Conservation (phyloP, 768 basidiomycete species). For the Leucocoprinus leucothites region DNA sequence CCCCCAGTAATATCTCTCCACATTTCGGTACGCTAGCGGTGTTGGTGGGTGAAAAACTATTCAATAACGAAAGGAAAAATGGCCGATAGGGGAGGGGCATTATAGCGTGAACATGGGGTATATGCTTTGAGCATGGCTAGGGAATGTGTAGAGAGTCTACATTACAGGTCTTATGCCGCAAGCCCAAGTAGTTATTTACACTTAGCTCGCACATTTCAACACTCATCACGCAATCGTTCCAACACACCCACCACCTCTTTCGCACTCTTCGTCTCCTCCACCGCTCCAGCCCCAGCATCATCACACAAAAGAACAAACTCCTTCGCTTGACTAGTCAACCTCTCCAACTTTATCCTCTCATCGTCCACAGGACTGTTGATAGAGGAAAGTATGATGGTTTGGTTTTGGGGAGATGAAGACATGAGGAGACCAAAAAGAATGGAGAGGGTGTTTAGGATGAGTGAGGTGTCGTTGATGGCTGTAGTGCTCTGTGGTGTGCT, state of each 20-base stretch:
- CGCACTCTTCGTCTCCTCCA: conserved; percentile 29
- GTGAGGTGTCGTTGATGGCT: conserved; percentile 43
- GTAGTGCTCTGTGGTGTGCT: conserved; percentile 19
- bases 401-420: conserved; percentile 34
- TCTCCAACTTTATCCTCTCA: conserved; percentile 25
- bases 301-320: conserved; percentile 49
- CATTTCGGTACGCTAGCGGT: too few species aligned
- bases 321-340: conserved; percentile 40
- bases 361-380: conserved; percentile 17
- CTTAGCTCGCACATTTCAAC: too few species aligned
- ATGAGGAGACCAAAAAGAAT: conserved; percentile 66
- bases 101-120: too few species aligned
- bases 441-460: conserved; percentile 71
- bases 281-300: conserved; percentile 16
- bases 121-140: too few species aligned
- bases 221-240: conserved; percentile 34
- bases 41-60: too few species aligned
- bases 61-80: too few species aligned
- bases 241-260: conserved; percentile 53
- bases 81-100: too few species aligned
- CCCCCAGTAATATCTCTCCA: too few species aligned
- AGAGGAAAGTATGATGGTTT: conserved; percentile 28
- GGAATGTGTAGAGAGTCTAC: too few species aligned
- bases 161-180: too few species aligned
- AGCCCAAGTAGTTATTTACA: too few species aligned